Conservation (phyloP, 2,329 filamentous ascomycete genomes). For the Phialocephala subalpina region DNA sequence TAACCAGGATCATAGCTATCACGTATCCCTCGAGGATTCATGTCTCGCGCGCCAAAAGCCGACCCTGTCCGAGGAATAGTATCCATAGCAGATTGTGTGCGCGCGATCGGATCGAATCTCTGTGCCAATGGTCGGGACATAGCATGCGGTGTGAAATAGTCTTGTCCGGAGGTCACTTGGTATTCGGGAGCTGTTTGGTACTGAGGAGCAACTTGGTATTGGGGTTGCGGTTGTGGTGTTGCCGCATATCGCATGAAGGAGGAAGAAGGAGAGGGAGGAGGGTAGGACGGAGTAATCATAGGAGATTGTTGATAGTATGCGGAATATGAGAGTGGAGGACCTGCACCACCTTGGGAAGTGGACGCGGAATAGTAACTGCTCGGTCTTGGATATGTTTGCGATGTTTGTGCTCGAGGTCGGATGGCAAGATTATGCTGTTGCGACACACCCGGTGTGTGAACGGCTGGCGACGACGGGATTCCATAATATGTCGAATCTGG, state of each 20-base stretch:
- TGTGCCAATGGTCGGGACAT: conserved; percentile 33
- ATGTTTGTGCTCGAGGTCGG: conserved; percentile 37
- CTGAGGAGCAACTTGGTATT: conserved; percentile 22
- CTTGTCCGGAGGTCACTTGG: conserved; percentile 2
- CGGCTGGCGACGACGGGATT: conserved; percentile 21
- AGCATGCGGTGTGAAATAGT: conserved; percentile 30
- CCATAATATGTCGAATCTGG: conserved; percentile 39
- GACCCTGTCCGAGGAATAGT: conserved; percentile 29
- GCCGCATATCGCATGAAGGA: conserved; percentile 31
- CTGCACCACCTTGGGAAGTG: conserved; percentile 19
- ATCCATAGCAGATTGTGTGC: conserved; percentile 34
- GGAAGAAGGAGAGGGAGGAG: conserved; percentile 32
- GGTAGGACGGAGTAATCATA: conserved; percentile 29
- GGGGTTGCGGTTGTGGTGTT: conserved; percentile 18
- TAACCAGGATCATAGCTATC: conserved; percentile 25
- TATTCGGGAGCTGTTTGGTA: conserved; percentile 8
- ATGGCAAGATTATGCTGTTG: conserved; percentile 33
- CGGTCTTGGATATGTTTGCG: conserved; percentile 37
- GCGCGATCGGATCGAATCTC: conserved; percentile 36
- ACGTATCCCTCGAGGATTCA: conserved; percentile 3
- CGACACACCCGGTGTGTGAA: conserved; percentile 23
- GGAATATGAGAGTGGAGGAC: conserved; percentile 38
- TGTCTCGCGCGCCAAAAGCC: conserved; percentile 31
- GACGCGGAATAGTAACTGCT: conserved; percentile 34
- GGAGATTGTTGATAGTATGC: conserved; percentile 32